Evolutionary conservation across 352 stramenopile species (phyloP).

Genomic region (Globisporangium abappressorium): DNA sequence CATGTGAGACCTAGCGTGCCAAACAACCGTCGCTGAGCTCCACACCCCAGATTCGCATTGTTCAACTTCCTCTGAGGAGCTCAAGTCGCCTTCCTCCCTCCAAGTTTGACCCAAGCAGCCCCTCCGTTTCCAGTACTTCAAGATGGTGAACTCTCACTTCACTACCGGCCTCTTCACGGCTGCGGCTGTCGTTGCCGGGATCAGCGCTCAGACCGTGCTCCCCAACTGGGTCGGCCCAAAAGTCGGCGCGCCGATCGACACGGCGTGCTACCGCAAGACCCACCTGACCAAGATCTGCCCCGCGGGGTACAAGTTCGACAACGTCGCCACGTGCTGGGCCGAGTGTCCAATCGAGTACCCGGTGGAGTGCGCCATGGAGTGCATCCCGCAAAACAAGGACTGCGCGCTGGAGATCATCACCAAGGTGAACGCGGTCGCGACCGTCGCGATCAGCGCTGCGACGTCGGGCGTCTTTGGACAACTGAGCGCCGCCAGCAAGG

Average conservation of each 20-base stretch:
- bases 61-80: too few species aligned
- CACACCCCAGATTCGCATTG: too few species aligned
- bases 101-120: too few species aligned
- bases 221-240: conserved; percentile 14
- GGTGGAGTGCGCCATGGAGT: conserved; percentile 66
- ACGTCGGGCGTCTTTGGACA: conserved; percentile 53
- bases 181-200: background rate
- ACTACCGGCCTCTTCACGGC: background rate
- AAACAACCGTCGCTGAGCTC: too few species aligned
- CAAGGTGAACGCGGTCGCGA: conserved; percentile 49
- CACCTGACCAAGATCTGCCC: conserved; percentile 33
- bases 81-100: too few species aligned
- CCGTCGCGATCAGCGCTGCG: conserved; percentile 47
- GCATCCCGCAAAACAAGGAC: conserved; percentile 65
- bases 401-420: conserved; percentile 46
- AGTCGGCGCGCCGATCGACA: conserved; percentile 13
- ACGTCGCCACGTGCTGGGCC: conserved; percentile 53
- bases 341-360: conserved; percentile 74
- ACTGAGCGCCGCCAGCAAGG: conserved; percentile 35
- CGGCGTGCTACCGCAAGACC: conserved; percentile 34
- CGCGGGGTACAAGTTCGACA: conserved; percentile 28
- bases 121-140: background rate
- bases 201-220: background rate
- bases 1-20: too few species aligned
- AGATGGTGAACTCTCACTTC: conserved; percentile 27